Evolutionary conservation across 129 eudicot species (phyloP).

Genomic region (Flaveria sonorensis): DNA sequence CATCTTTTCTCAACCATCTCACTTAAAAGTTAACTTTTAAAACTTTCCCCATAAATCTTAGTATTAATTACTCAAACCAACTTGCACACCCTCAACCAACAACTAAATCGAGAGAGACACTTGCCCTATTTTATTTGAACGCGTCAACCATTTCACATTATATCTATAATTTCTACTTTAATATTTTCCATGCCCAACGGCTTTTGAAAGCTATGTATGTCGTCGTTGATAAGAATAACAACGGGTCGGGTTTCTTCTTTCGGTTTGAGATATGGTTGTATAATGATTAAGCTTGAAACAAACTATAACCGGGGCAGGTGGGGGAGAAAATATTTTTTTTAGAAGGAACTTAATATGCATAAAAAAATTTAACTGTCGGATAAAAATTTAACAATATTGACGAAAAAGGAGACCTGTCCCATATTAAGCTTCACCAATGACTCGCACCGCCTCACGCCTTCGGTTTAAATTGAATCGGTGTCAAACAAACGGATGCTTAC

Average conservation of each 20-base stretch:
- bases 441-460: not conserved
- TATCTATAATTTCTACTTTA: not conserved
- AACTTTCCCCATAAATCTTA: not conserved
- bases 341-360: no score
- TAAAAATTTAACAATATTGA: no score
- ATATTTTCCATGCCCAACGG: not conserved
- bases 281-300: no score
- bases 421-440: no score
- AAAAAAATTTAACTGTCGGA: no score
- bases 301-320: no score
- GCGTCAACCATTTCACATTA: constrained; percentile 8
- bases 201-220: not conserved
- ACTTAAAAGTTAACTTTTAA: no score
- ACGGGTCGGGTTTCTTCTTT: not conserved
- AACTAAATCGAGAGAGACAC: constrained; percentile 25
- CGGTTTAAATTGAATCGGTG: not conserved
- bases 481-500: not conserved
- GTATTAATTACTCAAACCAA: constrained; percentile 28
- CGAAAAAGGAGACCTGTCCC: no score
- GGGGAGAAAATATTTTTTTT: no score
- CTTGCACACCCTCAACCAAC: constrained; percentile 19
- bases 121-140: constrained; percentile 3
- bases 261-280: not conserved
- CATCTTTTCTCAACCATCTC: no score
- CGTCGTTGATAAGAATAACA: not conserved